Evolutionary conservation across 2,329 filamentous ascomycete species (phyloP).

Genomic region (Trichophyton equinum): DNA sequence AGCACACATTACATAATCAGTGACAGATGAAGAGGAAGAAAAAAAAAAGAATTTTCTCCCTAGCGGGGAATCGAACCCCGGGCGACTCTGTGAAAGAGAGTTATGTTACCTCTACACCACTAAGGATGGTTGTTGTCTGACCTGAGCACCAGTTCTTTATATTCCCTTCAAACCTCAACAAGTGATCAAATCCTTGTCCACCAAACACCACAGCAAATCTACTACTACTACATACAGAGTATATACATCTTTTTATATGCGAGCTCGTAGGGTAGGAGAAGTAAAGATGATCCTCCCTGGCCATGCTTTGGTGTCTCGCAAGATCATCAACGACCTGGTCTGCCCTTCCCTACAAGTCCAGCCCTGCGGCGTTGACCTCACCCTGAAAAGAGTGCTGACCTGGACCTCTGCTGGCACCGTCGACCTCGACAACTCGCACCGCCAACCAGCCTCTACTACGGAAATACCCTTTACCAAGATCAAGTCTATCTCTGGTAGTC

Average conservation of each 20-base stretch:
- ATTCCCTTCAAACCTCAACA: background rate
- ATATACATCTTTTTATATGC: no score
- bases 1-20: background rate
- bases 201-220: background rate
- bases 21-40: background rate
- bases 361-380: constrained; percentile 19
- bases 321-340: constrained; percentile 4
- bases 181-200: no score
- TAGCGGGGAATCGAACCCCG: constrained; percentile 9
- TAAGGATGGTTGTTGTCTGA: constrained; percentile 7
- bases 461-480: background rate
- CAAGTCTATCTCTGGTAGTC: background rate
- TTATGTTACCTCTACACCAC: constrained; percentile 10
- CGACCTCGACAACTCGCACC: constrained; percentile 14
- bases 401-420: constrained; percentile 15
- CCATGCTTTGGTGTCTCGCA: constrained; percentile 1
- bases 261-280: background rate
- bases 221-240: no score
- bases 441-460: constrained; percentile 14
- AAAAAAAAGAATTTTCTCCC: background rate
- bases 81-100: constrained; percentile 10
- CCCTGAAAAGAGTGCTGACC: constrained; percentile 14
- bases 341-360: constrained; percentile 8
- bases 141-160: background rate
- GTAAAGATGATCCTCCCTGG: constrained; percentile 4